Percentiles rank a stretch among this genome's conserved stretches.
Evolutionary conservation across 2,329 filamentous ascomycete species (phyloP).

Genomic region (Phyllosticta capitalensis): DNA sequence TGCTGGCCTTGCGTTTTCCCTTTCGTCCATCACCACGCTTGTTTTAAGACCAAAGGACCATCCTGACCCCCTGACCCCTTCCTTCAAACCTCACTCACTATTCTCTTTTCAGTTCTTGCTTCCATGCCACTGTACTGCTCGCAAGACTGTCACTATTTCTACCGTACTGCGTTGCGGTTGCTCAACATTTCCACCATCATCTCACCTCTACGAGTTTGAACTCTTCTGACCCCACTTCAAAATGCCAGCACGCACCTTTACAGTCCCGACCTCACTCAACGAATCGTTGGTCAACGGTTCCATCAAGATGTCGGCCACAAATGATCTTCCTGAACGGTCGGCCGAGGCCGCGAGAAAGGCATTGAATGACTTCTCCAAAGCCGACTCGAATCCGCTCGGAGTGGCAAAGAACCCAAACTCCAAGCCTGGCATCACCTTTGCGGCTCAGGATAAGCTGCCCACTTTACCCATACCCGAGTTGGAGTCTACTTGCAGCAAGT

Average conservation of each 20-base stretch:
- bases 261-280: slow-evolving; percentile 61
- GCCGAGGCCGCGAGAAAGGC: slow-evolving; percentile 46
- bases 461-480: slow-evolving; percentile 91
- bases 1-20: slow-evolving; percentile 1
- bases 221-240: slow-evolving; percentile 38
- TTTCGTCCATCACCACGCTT: slow-evolving; percentile 4
- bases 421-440: slow-evolving; percentile 74
- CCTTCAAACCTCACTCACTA: neutral
- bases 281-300: slow-evolving; percentile 48
- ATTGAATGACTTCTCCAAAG: slow-evolving; percentile 37
- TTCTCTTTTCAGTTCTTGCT: slow-evolving; percentile 16
- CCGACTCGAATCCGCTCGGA: slow-evolving; percentile 37
- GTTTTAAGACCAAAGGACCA: neutral
- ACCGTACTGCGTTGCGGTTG: slow-evolving; percentile 78
- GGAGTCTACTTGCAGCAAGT: slow-evolving; percentile 66
- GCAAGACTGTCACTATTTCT: slow-evolving; percentile 89
- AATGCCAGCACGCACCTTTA: slow-evolving; percentile 62
- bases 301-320: slow-evolving; percentile 27
- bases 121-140: slow-evolving; percentile 74
- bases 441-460: slow-evolving; percentile 76
- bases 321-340: slow-evolving; percentile 31
- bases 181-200: slow-evolving; percentile 72
- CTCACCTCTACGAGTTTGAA: slow-evolving; percentile 64
- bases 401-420: slow-evolving; percentile 43
- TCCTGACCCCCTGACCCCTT: slow-evolving; percentile 3